Evolutionary conservation across 352 stramenopile species (phyloP).

Genomic region (Globisporangium nagaii): DNA sequence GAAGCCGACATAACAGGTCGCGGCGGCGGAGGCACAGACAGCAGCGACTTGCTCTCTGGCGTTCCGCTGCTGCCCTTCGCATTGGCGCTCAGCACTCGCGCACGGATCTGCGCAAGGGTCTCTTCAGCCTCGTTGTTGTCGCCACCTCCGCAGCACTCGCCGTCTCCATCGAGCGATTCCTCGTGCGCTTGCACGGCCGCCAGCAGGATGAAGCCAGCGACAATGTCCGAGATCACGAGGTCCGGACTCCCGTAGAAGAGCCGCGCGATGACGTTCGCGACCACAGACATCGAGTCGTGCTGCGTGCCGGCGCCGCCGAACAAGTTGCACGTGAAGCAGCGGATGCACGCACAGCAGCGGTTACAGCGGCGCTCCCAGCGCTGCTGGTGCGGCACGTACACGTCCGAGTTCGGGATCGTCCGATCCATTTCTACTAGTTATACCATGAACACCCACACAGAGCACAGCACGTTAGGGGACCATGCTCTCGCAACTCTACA

Average conservation of each 20-base stretch:
- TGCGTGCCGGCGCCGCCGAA: conserved; percentile 81
- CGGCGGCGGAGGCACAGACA: not conserved
- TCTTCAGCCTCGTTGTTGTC: conserved; percentile 32
- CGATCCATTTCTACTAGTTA: conserved; percentile 38
- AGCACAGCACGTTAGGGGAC: conserved; percentile 10
- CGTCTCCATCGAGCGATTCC: conserved; percentile 34
- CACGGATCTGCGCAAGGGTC: conserved; percentile 45
- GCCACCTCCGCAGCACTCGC: conserved; percentile 17
- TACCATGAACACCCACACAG: not conserved
- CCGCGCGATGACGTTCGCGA: conserved; percentile 77
- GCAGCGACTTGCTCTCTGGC: not conserved
- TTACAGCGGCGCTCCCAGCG: conserved; percentile 76
- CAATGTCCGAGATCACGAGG: conserved; percentile 85
- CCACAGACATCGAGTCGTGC: conserved; percentile 85
- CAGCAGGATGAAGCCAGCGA: conserved; percentile 78
- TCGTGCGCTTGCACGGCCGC: conserved; percentile 80
- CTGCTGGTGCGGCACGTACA: conserved; percentile 77
- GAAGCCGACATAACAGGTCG: conserved; percentile 10
- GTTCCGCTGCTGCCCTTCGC: not conserved
- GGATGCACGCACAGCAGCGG: conserved; percentile 70
- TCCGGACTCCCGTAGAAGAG: conserved; percentile 86
- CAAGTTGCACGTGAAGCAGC: conserved; percentile 84
- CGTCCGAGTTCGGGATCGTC: conserved; percentile 59
- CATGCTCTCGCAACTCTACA: too few relatives aligned
- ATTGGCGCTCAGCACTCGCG: conserved; percentile 20